A percentile compares a stretch with the other conserved stretches of the same genome.
Evolutionary conservation across 2,329 filamentous ascomycete genomes (phyloP).

Genomic region (Metarhizium anisopliae): DNA sequence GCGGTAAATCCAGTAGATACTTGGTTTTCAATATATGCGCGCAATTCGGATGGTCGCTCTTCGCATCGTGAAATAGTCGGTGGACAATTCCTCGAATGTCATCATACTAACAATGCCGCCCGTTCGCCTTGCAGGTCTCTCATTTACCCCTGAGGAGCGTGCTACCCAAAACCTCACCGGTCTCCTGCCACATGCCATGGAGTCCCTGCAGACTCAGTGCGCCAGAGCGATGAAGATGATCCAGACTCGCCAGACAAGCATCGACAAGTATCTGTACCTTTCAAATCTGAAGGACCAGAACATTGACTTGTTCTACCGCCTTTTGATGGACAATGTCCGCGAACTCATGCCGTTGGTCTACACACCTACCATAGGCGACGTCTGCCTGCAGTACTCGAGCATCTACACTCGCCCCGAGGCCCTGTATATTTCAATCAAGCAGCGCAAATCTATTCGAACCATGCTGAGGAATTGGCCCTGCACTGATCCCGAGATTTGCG

Average conservation of each 20-base stretch:
- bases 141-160: slow-evolving; percentile 56
- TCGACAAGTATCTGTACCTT: slow-evolving; percentile 81
- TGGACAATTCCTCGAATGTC: background rate
- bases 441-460: slow-evolving; percentile 79
- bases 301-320: slow-evolving; percentile 73
- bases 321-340: slow-evolving; percentile 67
- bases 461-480: slow-evolving; percentile 94
- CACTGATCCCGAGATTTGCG: slow-evolving; percentile 83
- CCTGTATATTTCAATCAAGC: slow-evolving; percentile 91
- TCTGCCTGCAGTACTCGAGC: slow-evolving; percentile 92
- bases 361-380: slow-evolving; percentile 87
- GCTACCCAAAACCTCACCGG: slow-evolving; percentile 56
- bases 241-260: slow-evolving; percentile 54
- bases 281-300: slow-evolving; percentile 67
- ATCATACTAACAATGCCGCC: slow-evolving; percentile 1
- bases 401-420: slow-evolving; percentile 93
- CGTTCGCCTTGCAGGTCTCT: slow-evolving; percentile 39
- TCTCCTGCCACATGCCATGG: slow-evolving; percentile 55
- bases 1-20: background rate
- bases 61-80: background rate
- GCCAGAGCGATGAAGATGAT: slow-evolving; percentile 67
- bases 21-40: background rate
- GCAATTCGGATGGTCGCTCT: background rate
- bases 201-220: slow-evolving; percentile 51
- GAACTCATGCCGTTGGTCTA: slow-evolving; percentile 80